Conservation (phyloP, 306 rosid species). For the Dryas octopetala region DNA sequence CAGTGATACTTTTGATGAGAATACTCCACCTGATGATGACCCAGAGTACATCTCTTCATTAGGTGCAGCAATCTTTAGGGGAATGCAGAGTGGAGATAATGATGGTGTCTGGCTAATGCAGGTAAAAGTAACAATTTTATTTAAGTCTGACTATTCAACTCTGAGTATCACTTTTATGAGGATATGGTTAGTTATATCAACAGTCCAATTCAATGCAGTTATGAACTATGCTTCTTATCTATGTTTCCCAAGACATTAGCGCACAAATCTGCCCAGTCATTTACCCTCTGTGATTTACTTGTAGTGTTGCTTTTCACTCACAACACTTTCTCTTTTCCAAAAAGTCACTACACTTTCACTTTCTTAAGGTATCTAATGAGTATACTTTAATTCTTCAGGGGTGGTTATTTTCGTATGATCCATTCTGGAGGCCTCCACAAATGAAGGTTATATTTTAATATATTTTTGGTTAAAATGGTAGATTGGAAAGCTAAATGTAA, state of each 20-base stretch:
- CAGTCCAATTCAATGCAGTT: background rate
- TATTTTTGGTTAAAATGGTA: background rate
- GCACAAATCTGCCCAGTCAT: constrained; percentile 1
- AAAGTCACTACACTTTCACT: background rate
- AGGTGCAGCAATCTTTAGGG: constrained; percentile 74
- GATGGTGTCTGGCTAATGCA: constrained; percentile 94
- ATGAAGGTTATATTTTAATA: constrained; percentile 58
- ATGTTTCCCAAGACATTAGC: background rate
- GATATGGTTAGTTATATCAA: background rate
- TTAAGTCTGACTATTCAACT: constrained; percentile 2
- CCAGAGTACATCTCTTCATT: constrained; percentile 81
- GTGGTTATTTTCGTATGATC: constrained; percentile 89
- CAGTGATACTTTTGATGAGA: constrained; percentile 95
- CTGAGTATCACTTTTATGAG: background rate
- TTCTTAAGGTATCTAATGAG: constrained; percentile 8
- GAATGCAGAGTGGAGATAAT: constrained; percentile 79
- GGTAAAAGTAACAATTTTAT: constrained; percentile 36
- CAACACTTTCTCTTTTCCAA: background rate
- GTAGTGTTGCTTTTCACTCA: background rate
- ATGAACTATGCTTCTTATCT: background rate
- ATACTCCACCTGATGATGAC: constrained; percentile 87
- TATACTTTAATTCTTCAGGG: constrained; percentile 46
- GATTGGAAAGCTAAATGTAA: background rate
- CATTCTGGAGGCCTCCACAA: constrained; percentile 95
- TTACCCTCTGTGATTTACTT: background rate